Conservation (phyloP, 345 rosid species). For the Chamaenerion angustifolium region DNA sequence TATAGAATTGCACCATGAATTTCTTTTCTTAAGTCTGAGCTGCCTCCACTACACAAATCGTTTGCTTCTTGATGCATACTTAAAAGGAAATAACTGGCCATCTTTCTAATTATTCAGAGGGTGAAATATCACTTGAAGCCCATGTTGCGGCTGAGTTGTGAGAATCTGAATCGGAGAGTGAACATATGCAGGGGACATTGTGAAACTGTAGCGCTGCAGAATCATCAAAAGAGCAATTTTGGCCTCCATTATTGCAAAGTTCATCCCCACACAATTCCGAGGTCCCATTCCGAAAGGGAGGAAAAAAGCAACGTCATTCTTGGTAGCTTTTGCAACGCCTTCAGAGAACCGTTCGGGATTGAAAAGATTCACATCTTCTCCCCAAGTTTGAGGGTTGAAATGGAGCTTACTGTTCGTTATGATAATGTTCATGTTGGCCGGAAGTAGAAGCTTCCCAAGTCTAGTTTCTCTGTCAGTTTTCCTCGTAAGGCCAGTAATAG, state of each 20-base stretch:
- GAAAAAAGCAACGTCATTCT: slow-evolving; percentile 8
- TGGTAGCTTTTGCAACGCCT: slow-evolving; percentile 23
- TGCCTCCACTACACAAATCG: too few relatives aligned
- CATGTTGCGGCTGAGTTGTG: slow-evolving; percentile 13
- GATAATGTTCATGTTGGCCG: slow-evolving; percentile 3
- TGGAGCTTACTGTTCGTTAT: slow-evolving; percentile 16
- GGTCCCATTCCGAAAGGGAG: slow-evolving; percentile 25
- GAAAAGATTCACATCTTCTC: slow-evolving; percentile 22
- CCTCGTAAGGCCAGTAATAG: neutral
- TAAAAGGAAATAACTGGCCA: too few relatives aligned
- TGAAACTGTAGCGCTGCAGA: slow-evolving; percentile 18
- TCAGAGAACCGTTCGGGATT: slow-evolving; percentile 16
- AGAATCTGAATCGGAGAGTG: slow-evolving; percentile 12
- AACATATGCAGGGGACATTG: slow-evolving; percentile 19
- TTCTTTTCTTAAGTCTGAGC: too few relatives aligned
- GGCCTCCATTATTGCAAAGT: slow-evolving; percentile 16
- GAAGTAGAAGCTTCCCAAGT: slow-evolving; percentile 14
- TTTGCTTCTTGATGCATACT: too few relatives aligned
- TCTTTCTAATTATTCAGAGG: neutral
- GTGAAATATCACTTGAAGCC: slow-evolving; percentile 17
- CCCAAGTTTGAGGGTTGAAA: slow-evolving; percentile 15
- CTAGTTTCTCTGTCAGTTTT: slow-evolving; percentile 2
- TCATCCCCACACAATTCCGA: slow-evolving; percentile 16
- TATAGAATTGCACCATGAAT: too few relatives aligned
- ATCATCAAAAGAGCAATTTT: slow-evolving; percentile 28